Evolutionary conservation across 2,329 filamentous ascomycete species (phyloP).

Genomic region (Cercospora beticola): DNA sequence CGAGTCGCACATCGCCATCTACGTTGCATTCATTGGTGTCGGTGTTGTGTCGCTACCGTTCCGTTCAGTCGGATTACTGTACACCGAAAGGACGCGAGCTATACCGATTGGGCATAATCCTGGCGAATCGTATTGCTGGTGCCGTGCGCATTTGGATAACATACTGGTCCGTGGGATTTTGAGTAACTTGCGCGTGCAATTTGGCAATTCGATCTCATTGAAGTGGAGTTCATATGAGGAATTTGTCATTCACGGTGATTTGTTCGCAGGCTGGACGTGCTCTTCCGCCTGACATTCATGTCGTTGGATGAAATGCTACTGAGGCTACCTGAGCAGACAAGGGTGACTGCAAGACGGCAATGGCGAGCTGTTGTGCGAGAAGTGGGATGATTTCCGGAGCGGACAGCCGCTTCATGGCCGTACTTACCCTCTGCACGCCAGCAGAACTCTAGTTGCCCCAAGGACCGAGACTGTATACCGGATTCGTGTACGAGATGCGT

Average conservation of each 20-base stretch:
- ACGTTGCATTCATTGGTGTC: conserved; percentile 11
- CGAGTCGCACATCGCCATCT: conserved; percentile 6
- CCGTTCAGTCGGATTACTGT: conserved; percentile 1
- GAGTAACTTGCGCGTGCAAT: neutral
- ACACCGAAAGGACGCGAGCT: neutral
- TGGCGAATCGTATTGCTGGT: neutral
- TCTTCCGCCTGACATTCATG: neutral
- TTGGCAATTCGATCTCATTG: neutral
- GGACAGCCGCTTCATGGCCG: neutral
- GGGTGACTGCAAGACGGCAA: neutral
- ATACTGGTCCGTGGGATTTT: neutral
- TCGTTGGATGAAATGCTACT: neutral
- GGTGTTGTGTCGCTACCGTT: conserved; percentile 16
- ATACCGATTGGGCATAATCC: neutral
- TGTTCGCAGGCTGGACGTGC: neutral
- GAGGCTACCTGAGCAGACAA: neutral
- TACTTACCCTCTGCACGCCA: neutral
- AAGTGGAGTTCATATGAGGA: neutral
- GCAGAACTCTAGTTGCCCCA: neutral
- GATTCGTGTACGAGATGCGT: neutral
- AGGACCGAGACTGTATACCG: neutral
- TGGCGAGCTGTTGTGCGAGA: neutral
- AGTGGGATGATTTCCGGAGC: neutral
- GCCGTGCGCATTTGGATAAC: neutral
- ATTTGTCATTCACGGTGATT: neutral